A percentile compares a stretch with the other conserved stretches of the same genome.
phyloP scores from a whole-genome alignment of 805 yeast genomes.

The Candida ipomoeae region DNA sequence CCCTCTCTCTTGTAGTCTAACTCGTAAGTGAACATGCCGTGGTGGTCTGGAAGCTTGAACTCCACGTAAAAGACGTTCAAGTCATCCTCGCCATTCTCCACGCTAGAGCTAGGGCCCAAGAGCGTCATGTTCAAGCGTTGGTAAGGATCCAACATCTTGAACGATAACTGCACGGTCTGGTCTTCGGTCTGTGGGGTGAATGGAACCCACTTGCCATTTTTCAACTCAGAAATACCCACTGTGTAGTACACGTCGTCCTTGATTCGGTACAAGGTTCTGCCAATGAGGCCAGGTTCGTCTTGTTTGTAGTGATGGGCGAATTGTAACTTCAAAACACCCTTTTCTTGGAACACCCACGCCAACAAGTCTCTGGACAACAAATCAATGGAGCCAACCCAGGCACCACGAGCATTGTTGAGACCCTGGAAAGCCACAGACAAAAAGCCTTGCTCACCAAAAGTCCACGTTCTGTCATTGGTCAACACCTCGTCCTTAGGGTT shows the following conservation, averaged over 20 bases:
- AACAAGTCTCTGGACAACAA: constrained; percentile 39
- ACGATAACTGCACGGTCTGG: constrained; percentile 73
- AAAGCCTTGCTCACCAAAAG: constrained; percentile 74
- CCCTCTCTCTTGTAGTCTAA: constrained; percentile 80
- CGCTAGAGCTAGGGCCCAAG: constrained; percentile 33
- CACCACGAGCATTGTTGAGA: constrained; percentile 67
- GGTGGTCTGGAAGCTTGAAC: constrained; percentile 87
- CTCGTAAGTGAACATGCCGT: constrained; percentile 89
- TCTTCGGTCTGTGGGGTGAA: constrained; percentile 36
- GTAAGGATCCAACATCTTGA: constrained; percentile 92
- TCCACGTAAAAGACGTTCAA: constrained; percentile 44
- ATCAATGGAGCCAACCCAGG: constrained; percentile 73
- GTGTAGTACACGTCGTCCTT: constrained; percentile 63
- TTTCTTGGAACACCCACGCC: constrained; percentile 72
- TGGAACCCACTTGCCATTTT: constrained; percentile 64
- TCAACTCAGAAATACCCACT: constrained; percentile 45
- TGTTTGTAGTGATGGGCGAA: constrained; percentile 53
- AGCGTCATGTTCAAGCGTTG: constrained; percentile 66
- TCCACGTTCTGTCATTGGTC: constrained; percentile 57
- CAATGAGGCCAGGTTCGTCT: constrained; percentile 36
- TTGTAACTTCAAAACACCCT: constrained; percentile 55
- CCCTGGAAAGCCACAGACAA: constrained; percentile 76
- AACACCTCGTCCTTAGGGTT: constrained; percentile 42
- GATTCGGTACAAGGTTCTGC: constrained; percentile 55
- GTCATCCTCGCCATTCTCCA: constrained; percentile 41